Evolutionary conservation across 495 filamentous ascomycete species (phyloP), one percentile per base, ranked within the genome.

Genomic region (Hypoxylon subgilvum): DNA sequence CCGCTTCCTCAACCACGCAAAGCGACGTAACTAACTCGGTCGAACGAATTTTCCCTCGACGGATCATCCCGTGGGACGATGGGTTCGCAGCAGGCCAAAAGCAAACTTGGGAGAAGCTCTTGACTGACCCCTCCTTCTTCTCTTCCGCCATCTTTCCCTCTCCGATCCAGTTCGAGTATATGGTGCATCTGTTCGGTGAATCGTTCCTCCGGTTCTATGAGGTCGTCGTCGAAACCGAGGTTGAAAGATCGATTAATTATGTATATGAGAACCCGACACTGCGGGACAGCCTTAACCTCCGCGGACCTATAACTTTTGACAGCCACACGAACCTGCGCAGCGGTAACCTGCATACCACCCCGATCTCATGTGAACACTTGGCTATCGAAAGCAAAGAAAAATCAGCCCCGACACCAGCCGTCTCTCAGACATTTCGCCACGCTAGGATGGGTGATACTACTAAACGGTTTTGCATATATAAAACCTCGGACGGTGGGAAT

Each of bases 401-500:
- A 12, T 34, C 50, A 25, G 50, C 66, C 13, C 34, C 36, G 48
- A 47, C 42, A 9, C 28, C 34, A 47, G 21, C 45, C 40, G 45
- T 13, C 41, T 19, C 21, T 13, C 53, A 51, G 27, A 25, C 40
- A 22, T 54, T 41, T 32, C 57, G 43, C 14, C 39, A 36, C 19
- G 61, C 42, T 32, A 69, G 53, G 54, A 57, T 63, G 38, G 69
- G 65, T 28, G 60, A 52, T 50, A 58, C 52, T 51, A 69, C 72
- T 34, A 74, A 79, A 54, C 71, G 76, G 40, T 79, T 76, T 61
- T 78, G 74, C 60, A 68, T 80, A 44, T 75, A 77, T 44, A 61
- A 62, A 31, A 66, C 48, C 28, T 61, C 63, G 16, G 43, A 65
- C 18, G 69, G 70, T 19, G 28, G 10, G 51, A 70, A 66, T 34